Evolutionary conservation across 1,284 basidiomycete species (phyloP).

Genomic region (Melampsora larici-populina): DNA sequence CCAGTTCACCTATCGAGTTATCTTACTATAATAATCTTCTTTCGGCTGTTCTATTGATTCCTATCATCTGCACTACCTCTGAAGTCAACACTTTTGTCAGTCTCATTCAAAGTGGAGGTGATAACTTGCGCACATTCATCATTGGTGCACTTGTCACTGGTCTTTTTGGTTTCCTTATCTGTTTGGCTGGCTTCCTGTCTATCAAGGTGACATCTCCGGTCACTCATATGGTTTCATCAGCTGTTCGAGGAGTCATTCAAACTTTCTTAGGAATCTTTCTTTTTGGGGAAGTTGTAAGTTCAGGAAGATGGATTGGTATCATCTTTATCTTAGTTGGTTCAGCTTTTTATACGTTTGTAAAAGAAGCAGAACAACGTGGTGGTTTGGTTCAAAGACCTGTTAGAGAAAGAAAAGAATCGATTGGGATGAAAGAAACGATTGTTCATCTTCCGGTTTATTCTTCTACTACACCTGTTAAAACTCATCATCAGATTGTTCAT

Average conservation of each 20-base stretch:
- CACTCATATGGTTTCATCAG: conserved; percentile 72
- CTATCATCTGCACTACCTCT: conserved; percentile 63
- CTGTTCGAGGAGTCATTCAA: conserved; percentile 72
- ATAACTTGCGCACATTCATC: conserved; percentile 57
- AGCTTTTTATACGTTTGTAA: conserved; percentile 8
- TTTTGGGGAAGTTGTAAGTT: conserved; percentile 71
- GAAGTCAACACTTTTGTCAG: conserved; percentile 58
- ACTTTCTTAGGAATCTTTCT: conserved; percentile 71
- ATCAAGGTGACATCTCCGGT: conserved; percentile 70
- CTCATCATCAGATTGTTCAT: too few species aligned
- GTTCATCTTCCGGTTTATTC: too few species aligned
- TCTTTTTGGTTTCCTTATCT: conserved; percentile 69
- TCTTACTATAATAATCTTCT: conserved; percentile 72
- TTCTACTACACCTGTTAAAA: too few species aligned
- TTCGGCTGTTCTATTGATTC: conserved; percentile 63
- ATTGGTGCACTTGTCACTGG: conserved; percentile 67
- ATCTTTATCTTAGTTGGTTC: conserved; percentile 66
- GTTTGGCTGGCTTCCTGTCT: conserved; percentile 66
- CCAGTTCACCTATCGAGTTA: conserved; percentile 67
- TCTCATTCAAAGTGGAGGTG: conserved; percentile 50
- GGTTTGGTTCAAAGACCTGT: conserved; percentile 12
- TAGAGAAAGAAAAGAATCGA: background rate
- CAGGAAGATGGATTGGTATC: conserved; percentile 72
- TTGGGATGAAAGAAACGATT: too few species aligned
- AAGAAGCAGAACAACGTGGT: conserved; percentile 50